Percentiles rank a stretch among this genome's conserved stretches.
Conservation (phyloP, 306 rosid species). For the Vigna nakashimae region DNA sequence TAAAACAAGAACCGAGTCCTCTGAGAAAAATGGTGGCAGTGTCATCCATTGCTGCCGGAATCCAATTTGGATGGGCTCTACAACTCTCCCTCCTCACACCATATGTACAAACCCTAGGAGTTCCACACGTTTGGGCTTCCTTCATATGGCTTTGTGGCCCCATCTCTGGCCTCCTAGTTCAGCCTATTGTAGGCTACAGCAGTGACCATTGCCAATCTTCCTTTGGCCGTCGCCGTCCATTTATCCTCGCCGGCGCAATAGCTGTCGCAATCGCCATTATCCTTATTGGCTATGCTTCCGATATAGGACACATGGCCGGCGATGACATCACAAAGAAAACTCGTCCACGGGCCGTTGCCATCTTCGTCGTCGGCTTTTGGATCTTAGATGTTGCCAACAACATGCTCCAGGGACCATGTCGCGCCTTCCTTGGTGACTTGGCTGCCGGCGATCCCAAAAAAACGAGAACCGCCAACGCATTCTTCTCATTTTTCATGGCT, state of each 20-base stretch:
- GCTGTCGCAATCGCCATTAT: constrained; percentile 57
- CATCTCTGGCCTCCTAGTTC: constrained; percentile 71
- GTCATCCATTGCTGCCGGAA: constrained; percentile 72
- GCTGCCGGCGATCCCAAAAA: constrained; percentile 47
- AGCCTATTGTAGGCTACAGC: constrained; percentile 71
- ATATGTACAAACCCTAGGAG: constrained; percentile 70
- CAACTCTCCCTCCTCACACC: constrained; percentile 79
- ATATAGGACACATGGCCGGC: constrained; percentile 59
- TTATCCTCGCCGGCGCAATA: constrained; percentile 47
- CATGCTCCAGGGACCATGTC: constrained; percentile 75
- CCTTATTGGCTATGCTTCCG: constrained; percentile 77
- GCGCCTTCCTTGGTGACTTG: constrained; percentile 67
- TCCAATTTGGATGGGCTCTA: constrained; percentile 88
- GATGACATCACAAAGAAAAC: constrained; percentile 15
- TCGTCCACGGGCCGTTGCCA: constrained; percentile 52
- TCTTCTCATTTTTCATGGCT: constrained; percentile 80
- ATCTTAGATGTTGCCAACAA: constrained; percentile 73
- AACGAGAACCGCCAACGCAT: constrained; percentile 45
- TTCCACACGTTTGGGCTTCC: constrained; percentile 73
- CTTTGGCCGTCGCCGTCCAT: constrained; percentile 80
- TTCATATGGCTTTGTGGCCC: constrained; percentile 86
- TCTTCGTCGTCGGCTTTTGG: constrained; percentile 70
- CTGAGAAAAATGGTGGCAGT: constrained; percentile 45
- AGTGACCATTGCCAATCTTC: constrained; percentile 69
- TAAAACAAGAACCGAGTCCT: not conserved